phyloP scores from a whole-genome alignment of 306 rosid genomes.

The Dalbergia cochinchinensis region DNA sequence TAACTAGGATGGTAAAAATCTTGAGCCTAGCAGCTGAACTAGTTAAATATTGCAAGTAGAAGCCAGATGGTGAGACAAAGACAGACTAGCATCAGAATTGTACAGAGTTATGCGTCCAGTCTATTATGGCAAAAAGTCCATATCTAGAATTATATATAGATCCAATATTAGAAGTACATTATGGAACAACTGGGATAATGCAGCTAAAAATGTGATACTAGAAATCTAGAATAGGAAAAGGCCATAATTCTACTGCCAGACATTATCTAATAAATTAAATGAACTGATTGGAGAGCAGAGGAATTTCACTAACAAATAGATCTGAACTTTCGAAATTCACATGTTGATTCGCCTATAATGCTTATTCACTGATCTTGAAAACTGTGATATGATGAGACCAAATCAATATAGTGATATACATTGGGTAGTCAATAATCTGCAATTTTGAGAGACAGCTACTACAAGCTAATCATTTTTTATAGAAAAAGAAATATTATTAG shows the following conservation, averaged over 20 bases:
- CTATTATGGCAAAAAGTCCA: neutral
- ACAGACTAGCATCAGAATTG: neutral
- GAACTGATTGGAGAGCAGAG: neutral
- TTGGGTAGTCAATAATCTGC: slow-evolving; percentile 21
- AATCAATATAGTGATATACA: no score
- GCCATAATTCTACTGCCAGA: neutral
- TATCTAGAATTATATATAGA: neutral
- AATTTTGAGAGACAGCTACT: neutral
- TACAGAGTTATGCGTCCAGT: neutral
- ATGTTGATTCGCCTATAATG: neutral
- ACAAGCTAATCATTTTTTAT: neutral
- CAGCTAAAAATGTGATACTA: neutral
- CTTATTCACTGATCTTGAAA: neutral
- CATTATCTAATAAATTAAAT: neutral
- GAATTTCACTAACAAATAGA: slow-evolving; percentile 15
- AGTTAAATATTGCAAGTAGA: no score
- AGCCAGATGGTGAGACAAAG: neutral
- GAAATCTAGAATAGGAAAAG: slow-evolving; percentile 1
- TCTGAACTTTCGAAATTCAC: neutral
- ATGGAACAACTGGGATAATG: neutral
- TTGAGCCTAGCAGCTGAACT: no score
- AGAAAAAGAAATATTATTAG: no score
- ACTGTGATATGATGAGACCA: neutral
- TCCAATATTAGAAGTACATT: neutral
- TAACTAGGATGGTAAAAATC: no score